Base-by-base conservation (phyloP, 345 rosid species). In the Pistacia integerrima region DNA sequence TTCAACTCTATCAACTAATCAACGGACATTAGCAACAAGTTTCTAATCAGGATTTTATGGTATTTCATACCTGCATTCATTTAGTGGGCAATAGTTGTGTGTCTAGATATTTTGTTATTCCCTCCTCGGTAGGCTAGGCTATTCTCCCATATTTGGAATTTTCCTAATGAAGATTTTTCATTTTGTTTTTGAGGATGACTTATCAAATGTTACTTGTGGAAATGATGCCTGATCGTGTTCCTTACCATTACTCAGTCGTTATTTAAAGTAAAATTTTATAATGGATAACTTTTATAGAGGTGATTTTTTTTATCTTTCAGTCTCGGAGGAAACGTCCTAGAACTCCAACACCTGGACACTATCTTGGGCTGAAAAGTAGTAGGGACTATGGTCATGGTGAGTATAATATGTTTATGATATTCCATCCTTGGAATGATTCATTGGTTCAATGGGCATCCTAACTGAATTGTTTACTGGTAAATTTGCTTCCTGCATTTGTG, bases 261-360 rank as follows among this genome's bases (percentile, higher is more conserved):
- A 25, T 75, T 10, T 20, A 18, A 25, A 30, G 25, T 77, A 68
- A 25, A 18, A 59, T 35, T 20, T 60, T 25, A 3, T 79, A 12
- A 28, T 11, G 65, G 71, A 18, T 48, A 77, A 52, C n/a, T 30
- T 49, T 41, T 25, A 69, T 61, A 75, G 67, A 82, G 64, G 16
- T 74, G 63, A 77, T 74, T 70, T 73, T 4, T 73, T 41, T 64
- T 75, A 13, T 64, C 71, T 87, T 87, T 84, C 97, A 96, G 98
- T 96, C 99, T 56, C 86, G 99, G 65, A 92, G 99, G 87, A 96
- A 90, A 79, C 90, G 98, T n/a, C 84, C 98, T 11, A 90, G 99
- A 83, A 93, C 99, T 67, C 99, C 99, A 58, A 96, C 99, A 18
- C 98, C 99, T 9, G 99, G 99, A 63, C 98, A 96, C 83, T 96